Evolutionary conservation across 805 yeast species (phyloP), one percentile per base, ranked within the genome.

Genomic region (Isabelozyma heimii): DNA sequence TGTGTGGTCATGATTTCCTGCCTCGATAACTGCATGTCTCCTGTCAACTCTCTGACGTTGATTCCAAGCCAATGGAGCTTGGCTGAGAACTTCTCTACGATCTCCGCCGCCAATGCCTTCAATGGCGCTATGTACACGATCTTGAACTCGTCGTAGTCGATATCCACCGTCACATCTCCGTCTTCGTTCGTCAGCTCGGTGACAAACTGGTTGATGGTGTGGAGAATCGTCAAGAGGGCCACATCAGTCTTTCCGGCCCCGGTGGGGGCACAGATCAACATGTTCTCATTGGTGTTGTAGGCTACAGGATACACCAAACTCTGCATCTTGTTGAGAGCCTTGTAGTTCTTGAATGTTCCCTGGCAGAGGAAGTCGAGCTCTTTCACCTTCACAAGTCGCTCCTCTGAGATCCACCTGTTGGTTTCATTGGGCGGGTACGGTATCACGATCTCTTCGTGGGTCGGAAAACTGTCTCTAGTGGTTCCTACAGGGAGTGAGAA

Each of bases 221-320:
- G 92, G 46, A 91, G 70, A 52, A 91, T 83, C 0, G 97, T 75
- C 37, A 91, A 70, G 50, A 91, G 67, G 0, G 97, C 97, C 26
- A 91, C 92, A 66, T 91, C 97, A 0, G 97, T 91, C 63, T 91
- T 91, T 80, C 97, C 97, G 5, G 97, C 97, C 77, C 97, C 97
- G 0, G 97, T 91, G 1, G 97, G 97, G 0, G 97, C 97, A 81
- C 97, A 91, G 4, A 91, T 90, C 45, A 91, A 72, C 97, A 94
- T 89, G 61, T 92, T 92, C 59, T 92, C 97, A 65, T 89, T 91
- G 5, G 97, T 87, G 47, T 87, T 83, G 64, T 92, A 94, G 0
- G 97, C 98, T 12, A 91, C 89, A 0, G 96, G 96, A 56, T 77
- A 94, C 1, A 92, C 95, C 52, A 94, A 73, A 14, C 96, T 86